phyloP scores from a whole-genome alignment of 805 yeast species.

The Deakozyma indianensis region DNA sequence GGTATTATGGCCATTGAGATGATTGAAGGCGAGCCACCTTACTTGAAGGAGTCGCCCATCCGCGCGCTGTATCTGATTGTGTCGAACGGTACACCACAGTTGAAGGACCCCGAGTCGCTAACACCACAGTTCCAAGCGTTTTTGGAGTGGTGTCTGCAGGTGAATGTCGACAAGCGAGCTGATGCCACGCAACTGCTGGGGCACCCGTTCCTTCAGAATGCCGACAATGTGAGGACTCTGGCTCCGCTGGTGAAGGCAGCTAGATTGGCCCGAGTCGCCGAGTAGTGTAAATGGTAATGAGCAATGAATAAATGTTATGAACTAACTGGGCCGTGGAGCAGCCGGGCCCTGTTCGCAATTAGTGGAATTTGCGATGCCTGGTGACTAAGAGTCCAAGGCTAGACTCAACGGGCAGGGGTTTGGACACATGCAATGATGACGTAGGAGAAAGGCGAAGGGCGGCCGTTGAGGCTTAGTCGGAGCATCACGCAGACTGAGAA shows the following conservation, averaged over 20 bases:
- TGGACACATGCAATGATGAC: too few relatives aligned
- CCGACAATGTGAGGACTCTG: conserved; percentile 16
- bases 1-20: conserved; percentile 80
- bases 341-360: too few relatives aligned
- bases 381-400: too few relatives aligned
- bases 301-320: neutral
- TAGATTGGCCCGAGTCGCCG: conserved; percentile 1
- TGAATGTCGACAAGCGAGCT: conserved; percentile 85
- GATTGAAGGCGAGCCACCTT: conserved; percentile 82
- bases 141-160: conserved; percentile 81
- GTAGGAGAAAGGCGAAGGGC: too few relatives aligned
- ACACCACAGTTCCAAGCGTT: conserved; percentile 72
- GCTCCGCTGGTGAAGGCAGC: conserved; percentile 19
- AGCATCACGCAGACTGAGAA: too few relatives aligned
- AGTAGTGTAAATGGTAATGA: neutral
- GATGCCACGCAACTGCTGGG: conserved; percentile 73
- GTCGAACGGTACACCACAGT: conserved; percentile 67
- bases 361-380: too few relatives aligned
- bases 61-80: conserved; percentile 66
- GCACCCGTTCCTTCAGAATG: conserved; percentile 37
- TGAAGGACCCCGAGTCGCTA: conserved; percentile 53
- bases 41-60: conserved; percentile 64
- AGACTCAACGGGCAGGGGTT: too few relatives aligned
- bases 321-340: neutral
- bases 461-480: too few relatives aligned